phyloP scores from a whole-genome alignment of 2,329 filamentous ascomycete genomes.

The Metarhizium anisopliae region DNA sequence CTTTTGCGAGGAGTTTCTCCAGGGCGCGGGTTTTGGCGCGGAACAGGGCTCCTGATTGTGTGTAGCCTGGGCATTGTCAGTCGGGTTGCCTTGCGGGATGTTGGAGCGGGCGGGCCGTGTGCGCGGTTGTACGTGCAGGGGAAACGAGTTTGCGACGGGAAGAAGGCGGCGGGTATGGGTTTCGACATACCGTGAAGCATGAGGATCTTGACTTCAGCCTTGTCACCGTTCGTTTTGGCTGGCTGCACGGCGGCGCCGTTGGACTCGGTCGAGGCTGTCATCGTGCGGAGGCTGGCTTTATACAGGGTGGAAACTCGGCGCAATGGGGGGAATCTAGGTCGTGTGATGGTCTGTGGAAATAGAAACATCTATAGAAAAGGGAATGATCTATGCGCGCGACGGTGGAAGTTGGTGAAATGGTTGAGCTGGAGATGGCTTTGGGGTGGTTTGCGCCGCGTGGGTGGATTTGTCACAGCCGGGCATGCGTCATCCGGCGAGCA shows the following conservation, averaged over 20 bases:
- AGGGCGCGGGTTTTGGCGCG: conserved; percentile 81
- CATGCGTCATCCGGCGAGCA: neutral
- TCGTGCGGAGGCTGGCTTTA: neutral
- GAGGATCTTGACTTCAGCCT: conserved; percentile 55
- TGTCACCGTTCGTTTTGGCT: conserved; percentile 13
- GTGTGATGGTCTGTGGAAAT: neutral
- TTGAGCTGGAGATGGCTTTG: neutral
- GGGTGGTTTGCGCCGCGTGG: conserved; percentile 8
- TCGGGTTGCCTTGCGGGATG: neutral
- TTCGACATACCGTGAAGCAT: conserved; percentile 60
- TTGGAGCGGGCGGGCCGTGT: neutral
- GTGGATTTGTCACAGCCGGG: neutral
- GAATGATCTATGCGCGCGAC: neutral
- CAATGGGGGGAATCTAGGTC: neutral
- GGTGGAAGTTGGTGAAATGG: neutral
- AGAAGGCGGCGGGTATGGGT: neutral
- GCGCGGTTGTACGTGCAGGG: neutral
- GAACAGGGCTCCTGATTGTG: conserved; percentile 81
- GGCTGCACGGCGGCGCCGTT: neutral
- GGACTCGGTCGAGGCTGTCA: neutral
- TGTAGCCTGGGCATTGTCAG: conserved; percentile 53
- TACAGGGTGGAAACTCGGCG: neutral
- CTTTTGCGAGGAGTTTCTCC: conserved; percentile 69
- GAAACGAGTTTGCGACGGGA: too few species aligned
- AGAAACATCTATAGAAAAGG: neutral